phyloP scores from a whole-genome alignment of 768 basidiomycete species.

The Podaxis pistillaris region DNA sequence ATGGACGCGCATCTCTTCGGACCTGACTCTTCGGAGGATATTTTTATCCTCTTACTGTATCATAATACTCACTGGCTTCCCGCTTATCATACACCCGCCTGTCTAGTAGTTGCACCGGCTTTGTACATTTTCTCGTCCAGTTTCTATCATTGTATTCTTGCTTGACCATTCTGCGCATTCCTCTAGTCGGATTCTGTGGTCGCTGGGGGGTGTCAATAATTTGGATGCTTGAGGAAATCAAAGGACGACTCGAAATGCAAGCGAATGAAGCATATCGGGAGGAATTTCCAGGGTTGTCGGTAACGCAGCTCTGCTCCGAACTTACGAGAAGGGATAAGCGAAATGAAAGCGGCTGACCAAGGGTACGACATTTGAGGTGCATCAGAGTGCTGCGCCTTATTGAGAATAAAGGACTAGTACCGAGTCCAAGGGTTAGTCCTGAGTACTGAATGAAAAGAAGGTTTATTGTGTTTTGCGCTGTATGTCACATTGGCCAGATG shows the following conservation, averaged over 20 bases:
- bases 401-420: not conserved
- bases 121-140: not conserved
- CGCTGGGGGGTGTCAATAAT: not conserved
- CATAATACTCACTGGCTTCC: slow-evolving; percentile 4
- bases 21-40: slow-evolving; percentile 7
- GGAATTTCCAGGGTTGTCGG: not conserved
- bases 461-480: not conserved
- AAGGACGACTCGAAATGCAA: not conserved
- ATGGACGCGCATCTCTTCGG: slow-evolving; percentile 11
- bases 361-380: not conserved
- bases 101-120: not conserved
- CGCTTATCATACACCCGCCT: not conserved
- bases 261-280: not conserved
- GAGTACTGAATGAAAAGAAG: not conserved
- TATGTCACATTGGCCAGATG: not conserved
- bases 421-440: not conserved
- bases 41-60: slow-evolving; percentile 12
- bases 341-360: not conserved
- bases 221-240: not conserved
- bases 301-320: not conserved
- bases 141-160: not conserved
- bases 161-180: not conserved
- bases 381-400: not conserved
- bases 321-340: not conserved
- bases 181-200: not conserved